Evolutionary conservation across 1,284 basidiomycete species (phyloP), one percentile per base, ranked within the genome.

Genomic region (Thelephora terrestris): DNA sequence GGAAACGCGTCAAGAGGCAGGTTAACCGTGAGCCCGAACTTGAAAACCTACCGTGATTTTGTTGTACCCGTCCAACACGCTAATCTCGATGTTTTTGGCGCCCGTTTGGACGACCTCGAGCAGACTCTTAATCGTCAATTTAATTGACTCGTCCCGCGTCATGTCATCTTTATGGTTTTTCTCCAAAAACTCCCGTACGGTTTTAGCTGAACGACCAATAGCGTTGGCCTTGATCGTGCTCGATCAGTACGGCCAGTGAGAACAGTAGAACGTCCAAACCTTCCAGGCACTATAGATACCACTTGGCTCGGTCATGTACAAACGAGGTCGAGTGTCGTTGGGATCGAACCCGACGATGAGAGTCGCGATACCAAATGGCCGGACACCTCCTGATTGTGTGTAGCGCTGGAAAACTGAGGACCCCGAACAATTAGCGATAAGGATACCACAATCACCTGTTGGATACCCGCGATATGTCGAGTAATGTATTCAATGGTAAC

Each of bases 281-380:
- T 99, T 99, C 96, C 96, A 99, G 21, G 92, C 92, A 53, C 90
- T 94, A 68, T 94, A 97, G 59, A 98, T 99, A 23, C 96, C 96
- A 60, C 88, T 91, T 0, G 96, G 96, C 66, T 99, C 96, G 16
- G 96, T 99, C 67, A 93, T 89, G 68, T 98, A 99, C 40, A 99
- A 72, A 50, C 87, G 82, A 38, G 96, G 96, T 53, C 75, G 78
- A 32, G 75, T 77, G 61, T 97, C 94, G 64, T 96, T 76, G 23
- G 93, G 93, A 64, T 99, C 95, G 61, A 99, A 99, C 39, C 96
- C 96, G 55, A 97, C 85, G 55, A 99, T 91, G 45, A 99, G 77
- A 7, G 93, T 97, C 20, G 95, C 94, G 59, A 99, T 94, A 58
- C 96, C 96, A 63, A 99, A 99, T 29, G 96, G 96, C 52, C 96